phyloP scores from a whole-genome alignment of 768 basidiomycete species.

The Chiua virens region DNA sequence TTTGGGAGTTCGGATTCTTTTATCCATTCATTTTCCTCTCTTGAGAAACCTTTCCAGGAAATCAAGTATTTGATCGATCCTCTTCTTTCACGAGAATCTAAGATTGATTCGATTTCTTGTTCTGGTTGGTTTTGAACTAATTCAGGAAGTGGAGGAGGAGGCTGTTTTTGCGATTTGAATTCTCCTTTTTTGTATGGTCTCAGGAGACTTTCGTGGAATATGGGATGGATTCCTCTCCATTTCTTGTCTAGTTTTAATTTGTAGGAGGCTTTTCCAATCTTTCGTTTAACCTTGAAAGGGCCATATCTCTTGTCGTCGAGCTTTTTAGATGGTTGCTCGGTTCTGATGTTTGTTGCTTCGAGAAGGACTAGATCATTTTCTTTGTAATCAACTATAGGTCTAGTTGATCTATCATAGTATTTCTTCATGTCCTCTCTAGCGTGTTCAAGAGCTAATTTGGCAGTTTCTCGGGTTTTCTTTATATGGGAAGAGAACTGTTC shows the following conservation, averaged over 20 bases:
- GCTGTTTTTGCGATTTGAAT: not conserved
- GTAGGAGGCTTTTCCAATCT: not conserved
- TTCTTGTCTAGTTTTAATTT: not conserved
- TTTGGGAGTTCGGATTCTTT: too few species aligned
- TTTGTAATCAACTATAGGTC: too few species aligned
- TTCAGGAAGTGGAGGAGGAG: not conserved
- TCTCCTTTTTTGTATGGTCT: not conserved
- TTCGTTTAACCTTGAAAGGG: not conserved
- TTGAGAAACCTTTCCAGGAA: not conserved
- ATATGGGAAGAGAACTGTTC: too few species aligned
- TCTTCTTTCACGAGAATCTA: not conserved
- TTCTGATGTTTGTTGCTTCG: too few species aligned
- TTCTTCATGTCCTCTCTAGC: too few species aligned
- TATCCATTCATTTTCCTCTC: not conserved
- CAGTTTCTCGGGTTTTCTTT: too few species aligned
- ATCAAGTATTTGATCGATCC: not conserved
- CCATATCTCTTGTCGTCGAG: not conserved
- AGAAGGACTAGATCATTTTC: too few species aligned
- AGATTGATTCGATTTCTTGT: not conserved
- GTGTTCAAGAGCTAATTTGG: too few species aligned
- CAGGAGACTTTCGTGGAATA: not conserved
- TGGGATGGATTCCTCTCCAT: not conserved
- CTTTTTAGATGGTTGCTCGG: not conserved
- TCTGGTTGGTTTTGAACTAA: too few species aligned
- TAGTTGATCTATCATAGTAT: too few species aligned